These are phyloP conservation scores for Chalaropsis ovoidea DNA, from an alignment of 2,329 filamentous ascomycete species.

Conservation along the genomic window DNA sequence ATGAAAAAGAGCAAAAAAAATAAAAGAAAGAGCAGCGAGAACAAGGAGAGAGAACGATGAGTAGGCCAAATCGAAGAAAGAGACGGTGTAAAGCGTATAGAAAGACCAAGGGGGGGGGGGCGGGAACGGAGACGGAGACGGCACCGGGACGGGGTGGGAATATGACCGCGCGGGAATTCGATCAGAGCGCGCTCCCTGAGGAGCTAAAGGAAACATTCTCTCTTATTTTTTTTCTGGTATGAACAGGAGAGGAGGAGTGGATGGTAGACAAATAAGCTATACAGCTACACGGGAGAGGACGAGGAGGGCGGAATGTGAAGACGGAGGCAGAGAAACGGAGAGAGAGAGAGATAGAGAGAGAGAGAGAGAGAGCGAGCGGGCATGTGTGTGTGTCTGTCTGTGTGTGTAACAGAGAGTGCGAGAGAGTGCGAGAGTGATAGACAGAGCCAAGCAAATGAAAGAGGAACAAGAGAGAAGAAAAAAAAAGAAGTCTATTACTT, in stretches of 20 bases:
- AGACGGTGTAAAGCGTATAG: not conserved
- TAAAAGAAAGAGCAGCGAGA: not conserved
- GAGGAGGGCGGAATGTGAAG: too few relatives aligned
- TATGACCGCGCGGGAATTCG: not conserved
- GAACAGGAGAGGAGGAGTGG: not conserved
- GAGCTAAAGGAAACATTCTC: not conserved
- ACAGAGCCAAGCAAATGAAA: not conserved
- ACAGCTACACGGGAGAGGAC: too few relatives aligned
- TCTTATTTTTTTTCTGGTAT: not conserved
- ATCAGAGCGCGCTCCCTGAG: not conserved
- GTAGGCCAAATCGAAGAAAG: not conserved
- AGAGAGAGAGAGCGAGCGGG: not conserved
- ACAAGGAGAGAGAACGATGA: conserved; percentile 3
- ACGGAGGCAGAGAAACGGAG: too few relatives aligned
- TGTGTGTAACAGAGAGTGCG: not conserved
- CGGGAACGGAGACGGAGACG: not conserved
- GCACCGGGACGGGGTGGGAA: too few relatives aligned
- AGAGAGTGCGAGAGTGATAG: not conserved
- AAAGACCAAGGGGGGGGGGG: too few relatives aligned
- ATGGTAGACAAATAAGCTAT: too few relatives aligned
- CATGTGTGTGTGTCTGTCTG: too few relatives aligned
- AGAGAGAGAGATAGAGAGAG: not conserved
- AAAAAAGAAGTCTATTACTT: conserved; percentile 34
- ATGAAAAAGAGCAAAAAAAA: not conserved
- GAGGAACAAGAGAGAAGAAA: not conserved